Evolutionary conservation across 2,329 filamentous ascomycete genomes (phyloP).

Genomic region (Metarhizium anisopliae): DNA sequence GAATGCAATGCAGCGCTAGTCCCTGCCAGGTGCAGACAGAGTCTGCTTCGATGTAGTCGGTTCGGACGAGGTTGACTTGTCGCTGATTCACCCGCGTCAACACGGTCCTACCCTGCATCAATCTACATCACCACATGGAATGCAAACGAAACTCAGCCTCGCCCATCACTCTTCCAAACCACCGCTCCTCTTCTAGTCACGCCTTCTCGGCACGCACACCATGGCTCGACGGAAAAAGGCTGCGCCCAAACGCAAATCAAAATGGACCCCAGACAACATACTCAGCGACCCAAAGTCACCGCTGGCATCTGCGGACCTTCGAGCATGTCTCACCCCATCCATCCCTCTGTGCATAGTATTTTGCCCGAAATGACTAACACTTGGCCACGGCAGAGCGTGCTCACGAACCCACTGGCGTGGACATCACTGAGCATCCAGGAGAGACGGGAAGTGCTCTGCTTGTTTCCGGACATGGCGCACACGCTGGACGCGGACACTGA

Average conservation of each 20-base stretch:
- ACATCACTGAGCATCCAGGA: slow-evolving; percentile 24
- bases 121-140: not conserved
- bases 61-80: too few species aligned
- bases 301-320: slow-evolving; percentile 27
- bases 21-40: slow-evolving; percentile 44
- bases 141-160: not conserved
- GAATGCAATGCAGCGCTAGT: slow-evolving; percentile 50
- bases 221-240: slow-evolving; percentile 2
- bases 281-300: slow-evolving; percentile 29
- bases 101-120: not conserved
- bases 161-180: not conserved
- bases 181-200: not conserved
- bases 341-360: not conserved
- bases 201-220: not conserved
- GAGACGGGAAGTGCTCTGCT: slow-evolving; percentile 24
- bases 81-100: not conserved
- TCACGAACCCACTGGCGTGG: slow-evolving; percentile 30
- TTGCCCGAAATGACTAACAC: not conserved
- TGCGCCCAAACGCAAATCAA: slow-evolving; percentile 15
- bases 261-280: slow-evolving; percentile 27
- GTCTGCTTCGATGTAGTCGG: not conserved
- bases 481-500: slow-evolving; percentile 26
- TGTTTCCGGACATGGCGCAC: slow-evolving; percentile 29
- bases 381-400: slow-evolving; percentile 19
- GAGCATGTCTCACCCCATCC: slow-evolving; percentile 16